Evolutionary conservation across 164 flowering plant species (phyloP).

Genomic region (Magnolia officinalis): DNA sequence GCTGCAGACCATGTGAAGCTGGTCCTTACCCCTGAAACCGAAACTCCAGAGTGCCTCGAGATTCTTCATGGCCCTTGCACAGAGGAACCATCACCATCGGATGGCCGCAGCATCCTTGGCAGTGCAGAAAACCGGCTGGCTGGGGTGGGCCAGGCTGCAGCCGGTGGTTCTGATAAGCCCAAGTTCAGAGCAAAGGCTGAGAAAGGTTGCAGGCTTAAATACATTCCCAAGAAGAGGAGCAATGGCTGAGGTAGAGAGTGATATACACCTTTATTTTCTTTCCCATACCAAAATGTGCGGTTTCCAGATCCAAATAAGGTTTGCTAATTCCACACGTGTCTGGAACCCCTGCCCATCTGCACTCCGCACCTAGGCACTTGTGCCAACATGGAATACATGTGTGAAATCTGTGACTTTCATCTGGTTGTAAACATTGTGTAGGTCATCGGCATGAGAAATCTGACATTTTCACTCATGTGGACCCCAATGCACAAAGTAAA

Average conservation of each 20-base stretch:
- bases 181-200: slow-evolving; percentile 40
- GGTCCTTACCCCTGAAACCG: slow-evolving; percentile 36
- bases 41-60: slow-evolving; percentile 27
- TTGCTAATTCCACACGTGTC: too few species aligned
- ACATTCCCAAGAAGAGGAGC: slow-evolving; percentile 55
- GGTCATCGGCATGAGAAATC: too few species aligned
- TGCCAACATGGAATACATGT: too few species aligned
- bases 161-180: slow-evolving; percentile 19
- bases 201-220: slow-evolving; percentile 46
- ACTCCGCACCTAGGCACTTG: too few species aligned
- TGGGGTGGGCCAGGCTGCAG: slow-evolving; percentile 4
- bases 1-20: slow-evolving; percentile 60
- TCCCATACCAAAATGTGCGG: not conserved
- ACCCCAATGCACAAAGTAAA: too few species aligned
- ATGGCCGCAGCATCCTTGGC: slow-evolving; percentile 17
- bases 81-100: slow-evolving; percentile 9
- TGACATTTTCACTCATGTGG: too few species aligned
- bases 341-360: too few species aligned
- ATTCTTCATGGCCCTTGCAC: slow-evolving; percentile 13
- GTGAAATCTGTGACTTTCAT: too few species aligned
- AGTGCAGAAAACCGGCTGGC: slow-evolving; percentile 30
- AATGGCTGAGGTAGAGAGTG: not conserved
- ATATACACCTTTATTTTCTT: not conserved
- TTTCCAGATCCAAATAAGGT: too few species aligned
- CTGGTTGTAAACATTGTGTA: too few species aligned